These are phyloP conservation scores for Mucor plumbeus DNA, from an alignment of 371 early-diverging fungal genomes.

Conservation along the genomic window DNA sequence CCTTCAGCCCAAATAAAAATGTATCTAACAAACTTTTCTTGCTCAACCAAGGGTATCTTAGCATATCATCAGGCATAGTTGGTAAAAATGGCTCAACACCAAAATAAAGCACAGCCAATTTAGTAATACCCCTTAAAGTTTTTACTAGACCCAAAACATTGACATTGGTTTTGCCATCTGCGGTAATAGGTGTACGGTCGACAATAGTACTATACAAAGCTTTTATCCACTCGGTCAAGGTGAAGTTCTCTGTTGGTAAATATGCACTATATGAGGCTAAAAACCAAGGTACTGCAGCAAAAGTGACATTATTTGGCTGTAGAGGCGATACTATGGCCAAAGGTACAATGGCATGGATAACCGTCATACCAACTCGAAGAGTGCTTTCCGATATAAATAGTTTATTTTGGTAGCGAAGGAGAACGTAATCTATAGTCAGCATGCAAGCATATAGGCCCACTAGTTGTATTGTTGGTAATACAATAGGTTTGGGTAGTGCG, in stretches of 20 bases:
- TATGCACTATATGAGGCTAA: slow-evolving; percentile 33
- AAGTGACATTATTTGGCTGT: slow-evolving; percentile 30
- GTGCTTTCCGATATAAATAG: slow-evolving; percentile 4
- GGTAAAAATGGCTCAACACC: slow-evolving; percentile 31
- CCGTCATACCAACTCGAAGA: slow-evolving; percentile 13
- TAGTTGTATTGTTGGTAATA: slow-evolving; percentile 15
- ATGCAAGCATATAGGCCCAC: slow-evolving; percentile 29
- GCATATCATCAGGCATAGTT: slow-evolving; percentile 19
- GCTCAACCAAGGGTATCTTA: slow-evolving; percentile 22
- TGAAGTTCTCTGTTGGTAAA: slow-evolving; percentile 25
- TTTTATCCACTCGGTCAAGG: slow-evolving; percentile 18
- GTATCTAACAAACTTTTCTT: slow-evolving; percentile 18
- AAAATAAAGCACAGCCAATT: slow-evolving; percentile 17
- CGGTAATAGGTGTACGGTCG: slow-evolving; percentile 3
- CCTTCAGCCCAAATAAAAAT: slow-evolving; percentile 27
- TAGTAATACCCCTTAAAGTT: slow-evolving; percentile 24
- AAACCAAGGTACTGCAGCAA: slow-evolving; percentile 44
- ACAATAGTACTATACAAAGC: slow-evolving; percentile 28
- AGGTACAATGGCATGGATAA: slow-evolving; percentile 21
- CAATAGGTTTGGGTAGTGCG: slow-evolving; percentile 20
- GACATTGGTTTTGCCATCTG: neutral
- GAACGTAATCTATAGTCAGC: slow-evolving; percentile 22
- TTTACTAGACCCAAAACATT: slow-evolving; percentile 22
- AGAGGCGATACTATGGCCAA: slow-evolving; percentile 23
- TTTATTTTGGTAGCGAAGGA: slow-evolving; percentile 18